Conservation (phyloP, 202 grass and related monocot genomes). For the Eragrostis tef region DNA sequence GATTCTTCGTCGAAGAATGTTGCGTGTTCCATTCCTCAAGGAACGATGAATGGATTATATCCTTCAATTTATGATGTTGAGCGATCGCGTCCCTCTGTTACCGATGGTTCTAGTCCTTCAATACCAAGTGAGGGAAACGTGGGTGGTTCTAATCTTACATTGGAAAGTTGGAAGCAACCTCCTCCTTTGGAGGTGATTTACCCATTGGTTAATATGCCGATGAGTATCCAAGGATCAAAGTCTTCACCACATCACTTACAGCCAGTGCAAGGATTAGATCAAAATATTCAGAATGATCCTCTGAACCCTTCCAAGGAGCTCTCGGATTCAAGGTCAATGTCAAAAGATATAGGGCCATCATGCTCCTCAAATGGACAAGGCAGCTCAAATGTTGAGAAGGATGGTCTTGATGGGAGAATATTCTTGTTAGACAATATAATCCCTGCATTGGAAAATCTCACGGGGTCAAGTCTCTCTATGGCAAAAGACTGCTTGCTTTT, state of each 20-base stretch:
- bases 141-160: not conserved
- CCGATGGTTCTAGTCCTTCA: not conserved
- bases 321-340: not conserved
- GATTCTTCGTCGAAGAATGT: slow-evolving; percentile 1
- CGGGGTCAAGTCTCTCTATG: not conserved
- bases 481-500: not conserved
- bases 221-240: not conserved
- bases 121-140: not conserved
- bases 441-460: not conserved
- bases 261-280: slow-evolving; percentile 20
- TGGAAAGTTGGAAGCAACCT: slow-evolving; percentile 20
- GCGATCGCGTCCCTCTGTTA: not conserved
- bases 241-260: not conserved
- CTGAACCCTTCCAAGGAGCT: slow-evolving; percentile 20
- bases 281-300: slow-evolving; percentile 18
- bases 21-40: not conserved
- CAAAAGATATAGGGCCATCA: slow-evolving; percentile 21
- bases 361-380: slow-evolving; percentile 21
- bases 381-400: not conserved
- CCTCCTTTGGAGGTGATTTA: not conserved
- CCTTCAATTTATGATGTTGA: slow-evolving; percentile 17
- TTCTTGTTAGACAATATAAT: not conserved
- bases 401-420: not conserved
- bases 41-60: not conserved
- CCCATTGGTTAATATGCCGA: not conserved